These are phyloP conservation scores for Garcia nutans DNA, from an alignment of 345 rosid genomes.

Conservation along the genomic window DNA sequence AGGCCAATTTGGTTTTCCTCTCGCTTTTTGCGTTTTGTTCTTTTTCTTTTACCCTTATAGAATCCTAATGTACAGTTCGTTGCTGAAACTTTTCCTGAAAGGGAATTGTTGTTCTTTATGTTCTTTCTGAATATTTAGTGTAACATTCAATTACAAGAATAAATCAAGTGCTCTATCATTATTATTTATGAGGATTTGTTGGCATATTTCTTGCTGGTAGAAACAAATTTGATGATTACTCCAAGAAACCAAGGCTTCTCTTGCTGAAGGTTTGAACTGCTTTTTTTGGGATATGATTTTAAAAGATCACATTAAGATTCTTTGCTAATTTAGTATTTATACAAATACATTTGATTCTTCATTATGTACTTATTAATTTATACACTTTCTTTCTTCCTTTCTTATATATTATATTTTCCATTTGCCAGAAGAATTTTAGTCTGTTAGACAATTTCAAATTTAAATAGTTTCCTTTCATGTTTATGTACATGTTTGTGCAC, in stretches of 20 bases:
- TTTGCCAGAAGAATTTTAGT: neutral
- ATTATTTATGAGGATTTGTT: no score
- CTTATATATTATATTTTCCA: neutral
- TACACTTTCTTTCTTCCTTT: neutral
- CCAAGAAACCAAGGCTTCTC: neutral
- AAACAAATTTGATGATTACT: neutral
- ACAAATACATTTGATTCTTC: neutral
- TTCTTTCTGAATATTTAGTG: neutral
- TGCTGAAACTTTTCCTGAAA: neutral
- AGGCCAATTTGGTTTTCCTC: neutral
- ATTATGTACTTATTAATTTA: neutral
- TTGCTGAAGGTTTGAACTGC: neutral
- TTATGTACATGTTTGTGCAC: neutral
- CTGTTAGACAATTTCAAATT: neutral
- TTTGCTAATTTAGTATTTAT: neutral
- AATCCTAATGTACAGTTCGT: neutral
- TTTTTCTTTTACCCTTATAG: neutral
- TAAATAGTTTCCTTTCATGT: neutral
- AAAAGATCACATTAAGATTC: no score
- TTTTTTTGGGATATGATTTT: neutral
- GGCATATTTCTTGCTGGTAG: no score
- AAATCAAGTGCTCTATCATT: neutral
- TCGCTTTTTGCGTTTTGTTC: neutral
- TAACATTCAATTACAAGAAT: no score
- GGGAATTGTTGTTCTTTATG: neutral